Evolutionary conservation across 2,329 filamentous ascomycete genomes (phyloP), one percentile per base, ranked within the genome.

Genomic region (Xylaria sp.): DNA sequence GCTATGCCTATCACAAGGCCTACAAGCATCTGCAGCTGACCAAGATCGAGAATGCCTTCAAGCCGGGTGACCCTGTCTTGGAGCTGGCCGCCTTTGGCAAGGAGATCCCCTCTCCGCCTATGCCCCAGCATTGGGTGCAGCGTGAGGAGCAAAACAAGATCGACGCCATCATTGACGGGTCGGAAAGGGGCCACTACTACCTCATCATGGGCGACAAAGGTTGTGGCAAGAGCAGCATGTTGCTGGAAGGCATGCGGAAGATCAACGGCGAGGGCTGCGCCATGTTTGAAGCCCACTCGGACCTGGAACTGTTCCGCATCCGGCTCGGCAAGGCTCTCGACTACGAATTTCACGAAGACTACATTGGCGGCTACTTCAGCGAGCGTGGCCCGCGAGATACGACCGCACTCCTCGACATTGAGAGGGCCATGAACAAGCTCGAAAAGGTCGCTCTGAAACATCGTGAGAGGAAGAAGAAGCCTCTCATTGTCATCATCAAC

Each of bases 291-390:
- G 94, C 94, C 0, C 95, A 99, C 77, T 90, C 93, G 4, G 94
- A 99, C 75, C 85, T 94, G 1, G 95, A 99, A 73, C 96, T 99
- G 62, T 96, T 99, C 75, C 90, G 95, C 17, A 90, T 97, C 45
- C 87, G 95, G 4, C 84, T 99, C 3, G 95, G 95, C 25, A 97
- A 97, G 75, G 92, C 94, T 1, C 83, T 99, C 42, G 94, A 99
- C 75, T 99, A 94, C 75, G 95, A 99, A 74, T 99, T 91, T 71
- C 92, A 98, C 74, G 95, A 98, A 79, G 95, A 99, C 80, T 97
- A 96, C 73, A 97, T 99, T 65, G 95, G 95, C 46, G 92, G 92
- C 5, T 90, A 99, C 63, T 99, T 99, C 77, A 96, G 92, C 63
- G 96, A 99, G 72, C 88, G 91, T 31, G 95, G 95, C 0, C 95